Conservation (phyloP, 345 rosid species). For the Pistacia vera region DNA sequence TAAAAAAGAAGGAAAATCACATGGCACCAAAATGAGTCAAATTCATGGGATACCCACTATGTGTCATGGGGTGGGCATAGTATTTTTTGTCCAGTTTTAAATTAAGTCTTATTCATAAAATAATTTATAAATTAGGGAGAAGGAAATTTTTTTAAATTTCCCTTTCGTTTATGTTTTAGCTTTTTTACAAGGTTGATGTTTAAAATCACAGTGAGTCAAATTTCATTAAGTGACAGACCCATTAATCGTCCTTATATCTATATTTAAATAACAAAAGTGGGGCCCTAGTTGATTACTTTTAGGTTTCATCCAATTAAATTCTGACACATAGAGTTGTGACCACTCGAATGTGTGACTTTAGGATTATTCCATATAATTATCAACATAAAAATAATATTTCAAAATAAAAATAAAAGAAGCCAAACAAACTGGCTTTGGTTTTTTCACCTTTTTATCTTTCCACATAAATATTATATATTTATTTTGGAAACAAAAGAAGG, state of each 20-base stretch:
- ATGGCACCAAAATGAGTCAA: constrained; percentile 25
- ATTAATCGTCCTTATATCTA: neutral
- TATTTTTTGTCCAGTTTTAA: neutral
- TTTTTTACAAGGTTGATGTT: neutral
- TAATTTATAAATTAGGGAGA: neutral
- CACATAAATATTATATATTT: too few relatives aligned
- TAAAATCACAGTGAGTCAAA: neutral
- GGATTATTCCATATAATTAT: constrained; percentile 11
- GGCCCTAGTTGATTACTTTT: constrained; percentile 29
- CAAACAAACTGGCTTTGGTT: constrained; percentile 24
- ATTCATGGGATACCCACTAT: constrained; percentile 30
- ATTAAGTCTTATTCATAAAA: neutral
- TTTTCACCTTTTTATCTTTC: neutral
- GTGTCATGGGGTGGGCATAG: constrained; percentile 14
- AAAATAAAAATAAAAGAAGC: neutral
- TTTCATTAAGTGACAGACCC: neutral
- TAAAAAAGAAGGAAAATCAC: neutral
- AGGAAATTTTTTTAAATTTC: neutral
- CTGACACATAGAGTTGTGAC: constrained; percentile 43
- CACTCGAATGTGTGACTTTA: constrained; percentile 37
- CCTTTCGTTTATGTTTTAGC: neutral
- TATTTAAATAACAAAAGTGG: constrained; percentile 30
- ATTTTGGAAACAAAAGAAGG: neutral
- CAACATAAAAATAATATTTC: neutral
- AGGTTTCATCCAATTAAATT: constrained; percentile 27